Percentiles rank a stretch among this genome's conserved stretches.
Conservation (phyloP, 352 stramenopile species). For the Globisporangium carolinianum region DNA sequence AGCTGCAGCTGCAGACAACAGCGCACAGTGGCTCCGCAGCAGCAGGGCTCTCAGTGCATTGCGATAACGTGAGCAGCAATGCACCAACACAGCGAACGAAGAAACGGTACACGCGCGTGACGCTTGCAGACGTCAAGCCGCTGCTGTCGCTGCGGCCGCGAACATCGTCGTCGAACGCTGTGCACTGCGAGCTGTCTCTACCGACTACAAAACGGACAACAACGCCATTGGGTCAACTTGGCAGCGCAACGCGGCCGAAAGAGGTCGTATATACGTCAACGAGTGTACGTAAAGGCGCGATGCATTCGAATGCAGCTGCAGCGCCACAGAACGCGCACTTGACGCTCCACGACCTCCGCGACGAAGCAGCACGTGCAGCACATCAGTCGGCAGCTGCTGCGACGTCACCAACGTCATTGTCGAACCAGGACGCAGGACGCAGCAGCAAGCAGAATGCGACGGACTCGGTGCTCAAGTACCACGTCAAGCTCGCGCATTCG, state of each 20-base stretch:
- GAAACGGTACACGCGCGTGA: constrained; percentile 45
- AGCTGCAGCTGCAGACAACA: constrained; percentile 24
- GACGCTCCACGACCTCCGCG: constrained; percentile 18
- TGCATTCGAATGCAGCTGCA: constrained; percentile 2
- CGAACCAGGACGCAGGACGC: constrained; percentile 8
- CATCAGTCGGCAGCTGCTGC: background rate
- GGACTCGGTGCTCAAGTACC: constrained; percentile 38
- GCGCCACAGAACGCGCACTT: constrained; percentile 9
- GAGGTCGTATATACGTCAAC: constrained; percentile 22
- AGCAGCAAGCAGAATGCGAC: constrained; percentile 8
- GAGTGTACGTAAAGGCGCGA: background rate
- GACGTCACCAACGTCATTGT: background rate
- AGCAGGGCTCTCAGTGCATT: background rate
- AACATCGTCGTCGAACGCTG: constrained; percentile 8
- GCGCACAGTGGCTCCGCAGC: constrained; percentile 3
- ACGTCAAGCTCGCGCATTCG: constrained; percentile 58
- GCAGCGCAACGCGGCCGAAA: constrained; percentile 9
- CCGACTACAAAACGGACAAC: background rate
- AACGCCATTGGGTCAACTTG: background rate
- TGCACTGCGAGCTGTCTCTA: constrained; percentile 34
- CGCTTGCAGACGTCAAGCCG: constrained; percentile 36
- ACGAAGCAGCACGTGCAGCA: constrained; percentile 2
- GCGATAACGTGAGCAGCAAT: background rate
- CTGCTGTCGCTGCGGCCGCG: constrained; percentile 20
- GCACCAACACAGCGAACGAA: background rate